A percentile compares a stretch with the other conserved stretches of the same genome.
phyloP scores from a whole-genome alignment of 306 rosid species.

The Arachis stenosperma region DNA sequence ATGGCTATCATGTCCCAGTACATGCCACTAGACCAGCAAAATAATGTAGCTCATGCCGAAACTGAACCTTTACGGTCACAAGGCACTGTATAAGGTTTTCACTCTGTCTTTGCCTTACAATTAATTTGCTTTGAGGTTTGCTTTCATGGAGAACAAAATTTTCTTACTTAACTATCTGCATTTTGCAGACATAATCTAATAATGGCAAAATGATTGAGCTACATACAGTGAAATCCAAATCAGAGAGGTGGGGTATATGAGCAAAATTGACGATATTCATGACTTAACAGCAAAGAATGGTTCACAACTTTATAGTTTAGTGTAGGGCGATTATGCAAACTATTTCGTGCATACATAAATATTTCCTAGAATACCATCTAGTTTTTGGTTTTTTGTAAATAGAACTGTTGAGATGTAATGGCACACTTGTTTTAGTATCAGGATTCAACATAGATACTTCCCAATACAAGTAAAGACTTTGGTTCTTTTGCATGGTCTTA shows the following conservation, averaged over 20 bases:
- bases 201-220: constrained; percentile 9
- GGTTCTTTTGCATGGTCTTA: background rate
- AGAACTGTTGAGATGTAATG: constrained; percentile 41
- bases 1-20: constrained; percentile 97
- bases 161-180: constrained; percentile 28
- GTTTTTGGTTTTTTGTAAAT: constrained; percentile 34
- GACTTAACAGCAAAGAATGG: constrained; percentile 30
- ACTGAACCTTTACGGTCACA: constrained; percentile 63
- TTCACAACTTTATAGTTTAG: constrained; percentile 16
- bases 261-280: constrained; percentile 19
- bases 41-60: constrained; percentile 59
- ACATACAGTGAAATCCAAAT: background rate
- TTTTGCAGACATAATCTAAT: constrained; percentile 35
- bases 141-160: constrained; percentile 11
- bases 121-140: constrained; percentile 2
- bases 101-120: constrained; percentile 25
- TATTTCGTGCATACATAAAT: constrained; percentile 17
- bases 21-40: constrained; percentile 88
- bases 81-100: constrained; percentile 58
- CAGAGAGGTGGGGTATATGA: constrained; percentile 21
- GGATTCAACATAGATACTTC: constrained; percentile 3
- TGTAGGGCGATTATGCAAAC: constrained; percentile 34
- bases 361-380: constrained; percentile 13
- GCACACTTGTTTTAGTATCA: constrained; percentile 9
- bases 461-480: background rate